These are phyloP conservation scores for Hemisphaericaspora xylanilytica DNA, from an alignment of 1,139 yeast genomes.

Conservation along the genomic window DNA sequence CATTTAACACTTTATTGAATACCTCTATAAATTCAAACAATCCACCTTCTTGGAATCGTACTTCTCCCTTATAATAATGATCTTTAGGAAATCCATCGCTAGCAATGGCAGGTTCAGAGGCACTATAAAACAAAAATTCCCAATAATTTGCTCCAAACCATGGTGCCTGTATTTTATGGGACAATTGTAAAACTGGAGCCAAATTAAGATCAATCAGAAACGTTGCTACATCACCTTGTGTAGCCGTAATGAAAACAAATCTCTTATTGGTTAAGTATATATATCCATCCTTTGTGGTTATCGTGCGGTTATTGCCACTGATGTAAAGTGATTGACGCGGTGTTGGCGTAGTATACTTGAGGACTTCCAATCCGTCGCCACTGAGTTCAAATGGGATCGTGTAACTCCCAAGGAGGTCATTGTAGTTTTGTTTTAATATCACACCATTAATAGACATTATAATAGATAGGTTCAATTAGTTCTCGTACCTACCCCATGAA, in stretches of 20 bases:
- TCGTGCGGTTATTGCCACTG: too few relatives aligned
- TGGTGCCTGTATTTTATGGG: constrained; percentile 45
- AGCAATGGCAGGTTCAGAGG: constrained; percentile 23
- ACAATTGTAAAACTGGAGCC: constrained; percentile 24
- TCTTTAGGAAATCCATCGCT: constrained; percentile 47
- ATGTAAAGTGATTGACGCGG: constrained; percentile 23
- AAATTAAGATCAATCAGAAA: constrained; percentile 32
- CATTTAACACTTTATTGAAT: constrained; percentile 29
- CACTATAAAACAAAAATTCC: constrained; percentile 41
- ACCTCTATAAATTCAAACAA: constrained; percentile 35
- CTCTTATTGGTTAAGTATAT: constrained; percentile 38
- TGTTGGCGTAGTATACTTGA: constrained; percentile 20
- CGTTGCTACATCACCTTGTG: constrained; percentile 39
- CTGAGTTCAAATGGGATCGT: constrained; percentile 24
- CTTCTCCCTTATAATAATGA: constrained; percentile 36
- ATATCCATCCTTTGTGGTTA: constrained; percentile 35
- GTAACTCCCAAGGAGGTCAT: constrained; percentile 14
- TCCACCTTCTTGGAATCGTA: constrained; percentile 51
- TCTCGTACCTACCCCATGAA: background rate
- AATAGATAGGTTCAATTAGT: background rate
- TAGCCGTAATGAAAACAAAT: constrained; percentile 34
- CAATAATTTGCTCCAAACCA: constrained; percentile 58
- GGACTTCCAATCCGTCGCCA: constrained; percentile 18
- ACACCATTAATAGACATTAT: constrained; percentile 36
- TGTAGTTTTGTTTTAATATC: constrained; percentile 22